These are phyloP conservation scores for Spergularia bocconei DNA, from an alignment of 148 eudicot genomes.

Conservation along the genomic window DNA sequence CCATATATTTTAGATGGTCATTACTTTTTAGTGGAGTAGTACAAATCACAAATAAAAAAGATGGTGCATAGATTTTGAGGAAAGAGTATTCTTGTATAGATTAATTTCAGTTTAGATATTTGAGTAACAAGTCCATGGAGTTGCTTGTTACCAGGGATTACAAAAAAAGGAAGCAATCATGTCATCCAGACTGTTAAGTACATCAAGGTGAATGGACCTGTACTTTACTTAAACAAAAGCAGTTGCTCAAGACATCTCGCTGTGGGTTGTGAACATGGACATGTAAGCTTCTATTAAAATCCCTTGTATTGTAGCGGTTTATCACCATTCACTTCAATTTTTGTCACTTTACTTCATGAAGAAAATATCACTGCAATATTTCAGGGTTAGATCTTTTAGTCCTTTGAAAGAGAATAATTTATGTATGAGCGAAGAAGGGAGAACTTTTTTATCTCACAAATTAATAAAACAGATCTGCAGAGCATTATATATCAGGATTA, in stretches of 20 bases:
- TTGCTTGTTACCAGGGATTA: conserved; percentile 50
- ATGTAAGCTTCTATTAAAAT: conserved; percentile 49
- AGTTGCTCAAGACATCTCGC: conserved; percentile 56
- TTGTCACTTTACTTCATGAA: neutral
- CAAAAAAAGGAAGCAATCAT: conserved; percentile 79
- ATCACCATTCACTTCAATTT: neutral
- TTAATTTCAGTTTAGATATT: neutral
- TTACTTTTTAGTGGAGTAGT: neutral
- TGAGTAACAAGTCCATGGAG: neutral
- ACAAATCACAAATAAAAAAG: neutral
- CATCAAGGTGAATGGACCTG: conserved; percentile 70
- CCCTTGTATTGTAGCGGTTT: conserved; percentile 10
- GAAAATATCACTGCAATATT: neutral
- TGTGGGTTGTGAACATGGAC: conserved; percentile 87
- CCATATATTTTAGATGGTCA: neutral
- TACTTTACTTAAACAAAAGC: conserved; percentile 47
- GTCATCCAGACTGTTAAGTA: conserved; percentile 57
- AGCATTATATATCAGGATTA: neutral
- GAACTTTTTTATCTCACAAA: neutral
- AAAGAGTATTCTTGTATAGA: neutral
- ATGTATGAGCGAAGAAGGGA: neutral
- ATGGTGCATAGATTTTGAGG: neutral
- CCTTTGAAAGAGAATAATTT: conserved; percentile 6
- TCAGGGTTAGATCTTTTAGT: conserved; percentile 2
- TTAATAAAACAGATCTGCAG: neutral